Conservation (phyloP, 805 yeast genomes). For the Metschnikowia reukaufii region DNA sequence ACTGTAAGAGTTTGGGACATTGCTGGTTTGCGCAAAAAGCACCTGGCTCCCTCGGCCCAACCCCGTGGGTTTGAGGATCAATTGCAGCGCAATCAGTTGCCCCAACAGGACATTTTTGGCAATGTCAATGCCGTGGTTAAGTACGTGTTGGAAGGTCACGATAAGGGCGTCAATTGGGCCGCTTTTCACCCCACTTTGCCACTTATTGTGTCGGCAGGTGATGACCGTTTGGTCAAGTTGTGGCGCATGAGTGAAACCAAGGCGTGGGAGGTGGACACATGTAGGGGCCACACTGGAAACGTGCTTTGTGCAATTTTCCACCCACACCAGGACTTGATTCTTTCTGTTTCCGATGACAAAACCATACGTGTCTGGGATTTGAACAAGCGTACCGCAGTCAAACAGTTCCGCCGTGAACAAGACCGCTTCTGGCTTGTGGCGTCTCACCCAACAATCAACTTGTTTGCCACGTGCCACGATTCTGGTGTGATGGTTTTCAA, state of each 20-base stretch:
- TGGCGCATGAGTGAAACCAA: conserved; percentile 98
- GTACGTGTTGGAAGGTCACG: conserved; percentile 96
- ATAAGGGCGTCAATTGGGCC: conserved; percentile 98
- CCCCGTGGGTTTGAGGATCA: conserved; percentile 60
- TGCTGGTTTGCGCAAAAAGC: conserved; percentile 89
- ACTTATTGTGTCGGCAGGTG: conserved; percentile 91
- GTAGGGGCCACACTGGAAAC: conserved; percentile 95
- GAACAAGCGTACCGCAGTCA: conserved; percentile 88
- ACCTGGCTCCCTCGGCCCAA: conserved; percentile 70
- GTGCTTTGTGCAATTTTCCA: conserved; percentile 89
- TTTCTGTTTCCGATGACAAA: conserved; percentile 94
- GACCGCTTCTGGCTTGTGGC: conserved; percentile 94
- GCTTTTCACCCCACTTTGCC: conserved; percentile 97
- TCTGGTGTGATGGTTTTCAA: conserved; percentile 98
- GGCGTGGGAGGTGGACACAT: conserved; percentile 99
- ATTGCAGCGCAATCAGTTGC: conserved; percentile 58
- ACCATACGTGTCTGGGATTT: conserved; percentile 97
- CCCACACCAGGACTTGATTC: conserved; percentile 86
- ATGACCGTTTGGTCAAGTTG: conserved; percentile 89
- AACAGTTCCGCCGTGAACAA: conserved; percentile 88
- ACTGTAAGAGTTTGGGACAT: conserved; percentile 99
- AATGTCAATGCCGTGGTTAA: conserved; percentile 92
- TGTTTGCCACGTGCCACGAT: conserved; percentile 96
- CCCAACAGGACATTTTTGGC: conserved; percentile 92
- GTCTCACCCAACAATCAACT: conserved; percentile 84